These are phyloP conservation scores for Sergeia podlipaevii DNA, from an alignment of 208 protist genomes.

Conservation along the genomic window DNA sequence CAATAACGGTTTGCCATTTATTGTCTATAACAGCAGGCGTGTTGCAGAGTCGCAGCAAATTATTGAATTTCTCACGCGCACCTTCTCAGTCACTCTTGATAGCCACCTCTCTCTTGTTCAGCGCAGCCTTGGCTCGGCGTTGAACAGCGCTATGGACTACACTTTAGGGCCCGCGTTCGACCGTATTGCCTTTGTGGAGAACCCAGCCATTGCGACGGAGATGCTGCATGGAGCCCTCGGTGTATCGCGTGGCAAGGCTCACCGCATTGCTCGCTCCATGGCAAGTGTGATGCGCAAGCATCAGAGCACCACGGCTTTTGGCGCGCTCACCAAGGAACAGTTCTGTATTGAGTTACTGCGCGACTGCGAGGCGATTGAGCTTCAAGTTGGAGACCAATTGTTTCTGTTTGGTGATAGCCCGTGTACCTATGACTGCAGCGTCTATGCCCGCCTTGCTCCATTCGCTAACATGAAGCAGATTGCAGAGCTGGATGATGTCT, in stretches of 20 bases:
- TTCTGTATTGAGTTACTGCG: constrained; percentile 21
- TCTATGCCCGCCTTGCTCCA: constrained; percentile 17
- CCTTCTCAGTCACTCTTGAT: constrained; percentile 16
- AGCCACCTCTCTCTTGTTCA: neutral
- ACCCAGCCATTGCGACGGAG: constrained; percentile 1
- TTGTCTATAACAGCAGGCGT: constrained; percentile 13
- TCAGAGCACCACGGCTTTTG: neutral
- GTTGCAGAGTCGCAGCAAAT: constrained; percentile 13
- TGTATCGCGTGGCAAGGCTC: constrained; percentile 5
- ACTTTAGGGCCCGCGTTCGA: constrained; percentile 6
- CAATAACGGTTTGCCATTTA: constrained; percentile 18
- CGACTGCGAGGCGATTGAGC: constrained; percentile 18
- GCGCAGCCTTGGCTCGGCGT: constrained; percentile 4
- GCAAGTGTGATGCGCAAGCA: neutral
- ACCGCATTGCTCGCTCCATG: constrained; percentile 6
- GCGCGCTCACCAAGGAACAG: constrained; percentile 16
- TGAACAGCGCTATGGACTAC: constrained; percentile 15
- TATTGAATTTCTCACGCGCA: constrained; percentile 13
- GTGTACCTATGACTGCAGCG: constrained; percentile 12
- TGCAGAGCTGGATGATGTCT: constrained; percentile 15
- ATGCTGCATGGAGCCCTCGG: neutral
- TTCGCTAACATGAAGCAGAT: constrained; percentile 19
- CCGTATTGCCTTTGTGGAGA: constrained; percentile 17
- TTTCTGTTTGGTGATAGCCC: constrained; percentile 17
- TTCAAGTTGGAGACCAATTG: constrained; percentile 12